Conservation (phyloP, 1,139 yeast genomes). For the Candida smagusa region DNA sequence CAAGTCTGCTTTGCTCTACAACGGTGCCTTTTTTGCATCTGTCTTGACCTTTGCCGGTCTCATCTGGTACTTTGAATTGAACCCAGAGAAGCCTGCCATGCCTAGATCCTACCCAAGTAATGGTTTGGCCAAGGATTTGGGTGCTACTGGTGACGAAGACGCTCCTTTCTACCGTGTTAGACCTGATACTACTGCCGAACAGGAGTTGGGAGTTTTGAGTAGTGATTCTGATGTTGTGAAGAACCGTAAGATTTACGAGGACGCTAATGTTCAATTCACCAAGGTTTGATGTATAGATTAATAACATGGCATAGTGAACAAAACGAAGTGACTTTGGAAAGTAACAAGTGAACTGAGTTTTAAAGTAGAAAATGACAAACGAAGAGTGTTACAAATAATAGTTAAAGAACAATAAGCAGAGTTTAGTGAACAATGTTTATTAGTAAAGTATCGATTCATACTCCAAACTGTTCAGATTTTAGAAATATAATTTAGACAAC, state of each 20-base stretch:
- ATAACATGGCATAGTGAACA: too few relatives aligned
- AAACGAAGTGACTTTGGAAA: too few relatives aligned
- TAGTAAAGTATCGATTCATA: too few relatives aligned
- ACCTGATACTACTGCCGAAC: constrained; percentile 41
- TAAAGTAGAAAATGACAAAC: too few relatives aligned
- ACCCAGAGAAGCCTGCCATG: constrained; percentile 75
- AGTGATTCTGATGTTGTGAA: constrained; percentile 27
- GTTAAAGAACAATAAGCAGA: too few relatives aligned
- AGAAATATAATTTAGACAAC: too few relatives aligned
- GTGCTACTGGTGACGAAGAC: constrained; percentile 54
- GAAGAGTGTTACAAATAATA: too few relatives aligned
- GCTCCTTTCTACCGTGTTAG: constrained; percentile 42
- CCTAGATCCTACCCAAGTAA: constrained; percentile 74
- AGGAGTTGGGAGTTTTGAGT: constrained; percentile 38
- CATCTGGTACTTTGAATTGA: constrained; percentile 54
- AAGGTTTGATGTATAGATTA: constrained; percentile 17
- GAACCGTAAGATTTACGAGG: constrained; percentile 32
- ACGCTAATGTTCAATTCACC: constrained; percentile 38
- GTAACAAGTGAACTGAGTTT: too few relatives aligned
- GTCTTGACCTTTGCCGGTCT: constrained; percentile 53
- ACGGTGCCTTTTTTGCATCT: constrained; percentile 52
- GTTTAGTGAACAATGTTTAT: too few relatives aligned
- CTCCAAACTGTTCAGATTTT: too few relatives aligned
- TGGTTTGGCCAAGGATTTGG: constrained; percentile 72
- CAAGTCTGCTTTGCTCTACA: constrained; percentile 55